A percentile compares a stretch with the other conserved stretches of the same genome.
Evolutionary conservation across 768 basidiomycete species (phyloP).

Genomic region (Tubosaeta brunneosetosa): DNA sequence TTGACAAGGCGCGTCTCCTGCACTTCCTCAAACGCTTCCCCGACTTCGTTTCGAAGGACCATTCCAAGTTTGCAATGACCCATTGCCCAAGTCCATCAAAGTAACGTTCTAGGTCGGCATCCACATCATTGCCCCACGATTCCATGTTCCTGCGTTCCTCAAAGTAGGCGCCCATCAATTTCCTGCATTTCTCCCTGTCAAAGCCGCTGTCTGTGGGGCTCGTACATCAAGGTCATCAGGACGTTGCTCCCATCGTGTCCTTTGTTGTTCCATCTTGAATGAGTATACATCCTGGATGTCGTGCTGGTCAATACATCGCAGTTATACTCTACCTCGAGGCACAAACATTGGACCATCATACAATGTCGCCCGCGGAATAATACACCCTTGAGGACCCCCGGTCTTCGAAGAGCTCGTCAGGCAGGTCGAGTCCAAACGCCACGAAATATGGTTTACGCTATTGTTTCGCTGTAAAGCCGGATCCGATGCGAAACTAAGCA

Average conservation of each 20-base stretch:
- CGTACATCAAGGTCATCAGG: slow-evolving; percentile 62
- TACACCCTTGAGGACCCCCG: slow-evolving; percentile 49
- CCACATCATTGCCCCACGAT: slow-evolving; percentile 45
- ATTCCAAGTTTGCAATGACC: slow-evolving; percentile 61
- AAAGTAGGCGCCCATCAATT: slow-evolving; percentile 48
- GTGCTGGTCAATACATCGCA: not conserved
- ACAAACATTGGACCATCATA: slow-evolving; percentile 68
- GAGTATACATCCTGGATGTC: slow-evolving; percentile 58
- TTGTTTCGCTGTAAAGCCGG: slow-evolving; percentile 60
- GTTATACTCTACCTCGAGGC: not conserved
- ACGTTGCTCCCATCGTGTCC: slow-evolving; percentile 65
- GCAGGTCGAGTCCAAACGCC: slow-evolving; percentile 56
- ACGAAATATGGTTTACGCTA: slow-evolving; percentile 61
- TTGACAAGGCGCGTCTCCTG: slow-evolving; percentile 40
- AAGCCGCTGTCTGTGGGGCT: slow-evolving; percentile 55
- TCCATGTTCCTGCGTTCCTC: slow-evolving; percentile 42
- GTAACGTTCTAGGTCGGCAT: slow-evolving; percentile 48
- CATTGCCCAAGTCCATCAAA: slow-evolving; percentile 55
- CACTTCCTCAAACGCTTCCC: slow-evolving; percentile 48
- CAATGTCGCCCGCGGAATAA: slow-evolving; percentile 57
- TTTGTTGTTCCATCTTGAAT: slow-evolving; percentile 67
- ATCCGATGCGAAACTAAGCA: slow-evolving; percentile 53
- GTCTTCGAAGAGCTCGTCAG: slow-evolving; percentile 57
- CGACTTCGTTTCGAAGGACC: slow-evolving; percentile 69
- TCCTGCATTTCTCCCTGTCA: slow-evolving; percentile 47